These are phyloP conservation scores for Juglanconis sp. DNA, from an alignment of 2,329 filamentous ascomycete species.

Conservation along the genomic window DNA sequence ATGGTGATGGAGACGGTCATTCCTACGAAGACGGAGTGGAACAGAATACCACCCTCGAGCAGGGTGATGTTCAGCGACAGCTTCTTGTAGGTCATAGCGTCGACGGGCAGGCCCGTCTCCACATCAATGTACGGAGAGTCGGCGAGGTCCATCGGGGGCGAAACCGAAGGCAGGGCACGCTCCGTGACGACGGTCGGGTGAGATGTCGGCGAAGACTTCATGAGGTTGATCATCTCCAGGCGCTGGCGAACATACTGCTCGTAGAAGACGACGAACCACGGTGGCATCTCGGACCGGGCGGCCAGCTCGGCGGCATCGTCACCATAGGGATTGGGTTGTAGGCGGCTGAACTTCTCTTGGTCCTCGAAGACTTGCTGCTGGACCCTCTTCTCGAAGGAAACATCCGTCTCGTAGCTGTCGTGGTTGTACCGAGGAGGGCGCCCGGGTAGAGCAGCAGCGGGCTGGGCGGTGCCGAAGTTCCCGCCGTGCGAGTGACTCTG, in stretches of 20 bases:
- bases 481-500: slow-evolving; percentile 54
- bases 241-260: slow-evolving; percentile 61
- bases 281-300: slow-evolving; percentile 48
- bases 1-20: slow-evolving; percentile 70
- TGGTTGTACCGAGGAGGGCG: slow-evolving; percentile 30
- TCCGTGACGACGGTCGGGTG: slow-evolving; percentile 23
- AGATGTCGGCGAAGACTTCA: slow-evolving; percentile 32
- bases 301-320: slow-evolving; percentile 26
- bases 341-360: slow-evolving; percentile 10
- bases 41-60: slow-evolving; percentile 74
- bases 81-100: slow-evolving; percentile 52
- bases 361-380: slow-evolving; percentile 18
- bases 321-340: slow-evolving; percentile 22
- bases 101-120: slow-evolving; percentile 40
- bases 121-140: slow-evolving; percentile 40
- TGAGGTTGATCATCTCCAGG: slow-evolving; percentile 54
- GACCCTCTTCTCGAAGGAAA: slow-evolving; percentile 22
- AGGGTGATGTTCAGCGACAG: slow-evolving; percentile 71
- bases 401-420: slow-evolving; percentile 33
- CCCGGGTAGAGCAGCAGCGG: slow-evolving; percentile 20
- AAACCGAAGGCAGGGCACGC: slow-evolving; percentile 22
- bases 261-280: slow-evolving; percentile 62
- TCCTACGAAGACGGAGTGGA: slow-evolving; percentile 74
- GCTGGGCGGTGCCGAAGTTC: slow-evolving; percentile 41
- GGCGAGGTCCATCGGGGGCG: slow-evolving; percentile 27